These are phyloP conservation scores for Evernia prunastri DNA, from an alignment of 495 filamentous ascomycete species.

Conservation along the genomic window DNA sequence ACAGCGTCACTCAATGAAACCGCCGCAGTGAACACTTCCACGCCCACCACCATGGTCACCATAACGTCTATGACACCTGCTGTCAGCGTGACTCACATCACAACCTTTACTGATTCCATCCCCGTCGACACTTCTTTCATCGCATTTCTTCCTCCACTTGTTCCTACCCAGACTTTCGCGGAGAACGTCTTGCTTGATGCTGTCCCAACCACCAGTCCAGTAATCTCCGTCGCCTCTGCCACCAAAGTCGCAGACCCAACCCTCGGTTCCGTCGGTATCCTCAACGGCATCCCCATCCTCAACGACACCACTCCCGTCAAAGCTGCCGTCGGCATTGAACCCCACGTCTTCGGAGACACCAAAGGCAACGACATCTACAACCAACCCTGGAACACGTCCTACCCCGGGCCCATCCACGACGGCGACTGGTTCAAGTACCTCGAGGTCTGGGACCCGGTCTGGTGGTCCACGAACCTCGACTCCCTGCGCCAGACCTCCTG, in stretches of 20 bases:
- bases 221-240: not conserved
- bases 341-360: too few relatives aligned
- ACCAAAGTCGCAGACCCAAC: not conserved
- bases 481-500: slow-evolving; percentile 1
- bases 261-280: not conserved
- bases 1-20: not conserved
- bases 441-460: not conserved
- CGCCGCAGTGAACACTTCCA: not conserved
- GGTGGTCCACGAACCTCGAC: slow-evolving; percentile 8
- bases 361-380: not conserved
- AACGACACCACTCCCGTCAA: not conserved
- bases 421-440: slow-evolving; percentile 1
- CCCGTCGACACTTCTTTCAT: too few relatives aligned
- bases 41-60: not conserved
- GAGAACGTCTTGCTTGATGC: too few relatives aligned
- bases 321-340: not conserved
- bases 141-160: too few relatives aligned
- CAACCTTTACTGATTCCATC: not conserved
- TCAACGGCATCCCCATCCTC: not conserved
- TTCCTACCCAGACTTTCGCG: too few relatives aligned
- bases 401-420: slow-evolving; percentile 9
- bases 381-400: not conserved
- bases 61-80: not conserved
- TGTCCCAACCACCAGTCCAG: not conserved
- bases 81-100: not conserved